These are phyloP conservation scores for Lachancea dasiensis DNA, from an alignment of 805 yeast species.

Conservation along the genomic window DNA sequence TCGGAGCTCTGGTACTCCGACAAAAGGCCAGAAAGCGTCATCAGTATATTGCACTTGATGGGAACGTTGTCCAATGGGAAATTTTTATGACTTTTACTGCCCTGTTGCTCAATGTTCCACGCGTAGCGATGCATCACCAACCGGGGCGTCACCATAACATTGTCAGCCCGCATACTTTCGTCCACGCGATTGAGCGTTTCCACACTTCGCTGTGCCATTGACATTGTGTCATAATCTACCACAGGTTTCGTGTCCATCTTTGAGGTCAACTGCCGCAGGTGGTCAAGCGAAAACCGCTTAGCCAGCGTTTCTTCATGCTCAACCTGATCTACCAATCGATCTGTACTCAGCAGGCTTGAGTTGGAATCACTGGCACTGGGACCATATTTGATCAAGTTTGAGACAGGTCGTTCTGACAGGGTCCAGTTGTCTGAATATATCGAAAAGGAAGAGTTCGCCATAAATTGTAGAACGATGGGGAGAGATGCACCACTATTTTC, in stretches of 20 bases:
- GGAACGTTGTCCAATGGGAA: conserved; percentile 18
- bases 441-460: conserved; percentile 8
- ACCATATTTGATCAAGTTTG: conserved; percentile 3
- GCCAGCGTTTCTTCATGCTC: background rate
- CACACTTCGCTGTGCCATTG: conserved; percentile 12
- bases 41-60: conserved; percentile 15
- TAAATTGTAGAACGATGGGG: too few species aligned
- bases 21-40: conserved; percentile 11
- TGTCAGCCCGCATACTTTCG: conserved; percentile 12
- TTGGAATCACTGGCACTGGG: conserved; percentile 1
- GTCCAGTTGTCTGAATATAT: conserved; percentile 10
- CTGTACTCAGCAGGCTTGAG: background rate
- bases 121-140: conserved; percentile 10
- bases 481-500: too few species aligned
- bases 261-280: background rate
- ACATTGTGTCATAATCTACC: conserved; percentile 1
- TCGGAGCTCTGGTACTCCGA: conserved; percentile 8
- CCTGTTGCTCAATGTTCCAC: conserved; percentile 13
- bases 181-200: conserved; percentile 10
- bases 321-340: background rate
- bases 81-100: conserved; percentile 4
- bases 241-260: background rate
- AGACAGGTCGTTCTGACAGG: conserved; percentile 7
- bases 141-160: conserved; percentile 11
- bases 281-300: background rate